Evolutionary conservation across 2,329 filamentous ascomycete species (phyloP).

Genomic region (Dryadomyces quercivorus): DNA sequence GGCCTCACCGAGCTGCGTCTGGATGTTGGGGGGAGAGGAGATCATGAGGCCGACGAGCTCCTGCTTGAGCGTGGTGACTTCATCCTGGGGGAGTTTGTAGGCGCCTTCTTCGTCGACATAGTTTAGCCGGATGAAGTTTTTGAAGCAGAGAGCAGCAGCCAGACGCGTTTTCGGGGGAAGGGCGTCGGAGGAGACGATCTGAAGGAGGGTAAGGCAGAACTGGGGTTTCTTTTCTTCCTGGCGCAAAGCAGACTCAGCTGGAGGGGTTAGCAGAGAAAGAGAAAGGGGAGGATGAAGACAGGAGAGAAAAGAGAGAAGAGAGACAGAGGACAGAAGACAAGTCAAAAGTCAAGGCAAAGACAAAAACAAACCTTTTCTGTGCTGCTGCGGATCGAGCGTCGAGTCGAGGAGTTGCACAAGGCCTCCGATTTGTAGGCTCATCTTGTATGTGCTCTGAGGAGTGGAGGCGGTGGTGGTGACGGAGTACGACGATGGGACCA

Average conservation of each 20-base stretch:
- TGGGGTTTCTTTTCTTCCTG: constrained; percentile 70
- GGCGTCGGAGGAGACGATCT: constrained; percentile 69
- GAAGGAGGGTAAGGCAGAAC: constrained; percentile 79
- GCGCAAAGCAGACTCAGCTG: constrained; percentile 73
- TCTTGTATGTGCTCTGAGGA: constrained; percentile 20
- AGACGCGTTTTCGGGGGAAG: constrained; percentile 70
- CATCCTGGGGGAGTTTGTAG: constrained; percentile 73
- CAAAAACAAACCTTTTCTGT: constrained; percentile 63
- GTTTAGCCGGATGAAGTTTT: constrained; percentile 92
- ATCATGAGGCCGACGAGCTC: constrained; percentile 97
- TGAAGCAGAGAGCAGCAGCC: constrained; percentile 86
- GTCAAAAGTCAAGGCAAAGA: neutral
- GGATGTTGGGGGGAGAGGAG: constrained; percentile 71
- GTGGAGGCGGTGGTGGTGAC: neutral
- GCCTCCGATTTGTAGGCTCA: constrained; percentile 43
- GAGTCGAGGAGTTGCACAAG: constrained; percentile 80
- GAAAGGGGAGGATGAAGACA: neutral
- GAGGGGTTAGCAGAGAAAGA: constrained; percentile 2
- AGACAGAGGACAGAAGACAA: neutral
- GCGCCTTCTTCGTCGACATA: constrained; percentile 93
- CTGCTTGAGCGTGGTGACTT: constrained; percentile 83
- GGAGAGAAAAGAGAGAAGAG: constrained; percentile 1
- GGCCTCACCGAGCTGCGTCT: constrained; percentile 88
- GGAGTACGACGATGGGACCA: neutral
- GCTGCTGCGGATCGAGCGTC: constrained; percentile 76